Base-by-base conservation (phyloP, 345 rosid species). In the Cardiospermum halicacabum region DNA sequence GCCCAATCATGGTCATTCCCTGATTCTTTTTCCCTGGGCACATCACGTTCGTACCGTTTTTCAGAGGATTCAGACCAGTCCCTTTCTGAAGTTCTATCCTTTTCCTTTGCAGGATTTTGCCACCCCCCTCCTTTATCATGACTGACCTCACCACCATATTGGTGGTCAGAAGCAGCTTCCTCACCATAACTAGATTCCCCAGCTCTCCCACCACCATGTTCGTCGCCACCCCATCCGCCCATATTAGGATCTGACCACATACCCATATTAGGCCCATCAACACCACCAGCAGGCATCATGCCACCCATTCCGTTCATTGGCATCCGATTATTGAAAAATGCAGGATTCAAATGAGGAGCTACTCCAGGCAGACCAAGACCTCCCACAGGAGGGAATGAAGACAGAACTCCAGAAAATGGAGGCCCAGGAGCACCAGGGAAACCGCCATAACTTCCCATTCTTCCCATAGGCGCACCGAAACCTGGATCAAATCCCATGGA, bases 281-380 rank as follows among this genome's bases (percentile, higher is more conserved):
- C 75, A 58, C 81, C 87, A 58, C 79, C 42, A 25, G 72, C 60
- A 6, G 83, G 88, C 90, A 86, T 82, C 92, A 89, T 89, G 36
- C 92, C 92, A 36, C 92, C 90, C 89, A 89, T 81, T 61, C 80
- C 90, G 74, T 73, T 78, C 80, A 84, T 81, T 3, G 88, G 89
- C 89, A 89, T 84, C 53, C 90, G 89, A 60, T 85, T 77, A 37
- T 85, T 86, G 69, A 89, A 89, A 60, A 89, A 84, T n/a, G 92
- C 90, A 19, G 92, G 92, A 72, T 89, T 89, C 40, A 89, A 85
- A 73, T 89, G 96, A 40, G 96, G 96, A 71, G 92, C 96, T 55
- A 86, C 92, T 27, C 90, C 96, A 67, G 90, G 88, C 69, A 86
- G 74, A 53, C 92, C 84, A 65, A 86, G 81, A 12, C 82, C 83